Evolutionary conservation across 148 eudicot species (phyloP).

Genomic region (Rhododendron williamsianum): DNA sequence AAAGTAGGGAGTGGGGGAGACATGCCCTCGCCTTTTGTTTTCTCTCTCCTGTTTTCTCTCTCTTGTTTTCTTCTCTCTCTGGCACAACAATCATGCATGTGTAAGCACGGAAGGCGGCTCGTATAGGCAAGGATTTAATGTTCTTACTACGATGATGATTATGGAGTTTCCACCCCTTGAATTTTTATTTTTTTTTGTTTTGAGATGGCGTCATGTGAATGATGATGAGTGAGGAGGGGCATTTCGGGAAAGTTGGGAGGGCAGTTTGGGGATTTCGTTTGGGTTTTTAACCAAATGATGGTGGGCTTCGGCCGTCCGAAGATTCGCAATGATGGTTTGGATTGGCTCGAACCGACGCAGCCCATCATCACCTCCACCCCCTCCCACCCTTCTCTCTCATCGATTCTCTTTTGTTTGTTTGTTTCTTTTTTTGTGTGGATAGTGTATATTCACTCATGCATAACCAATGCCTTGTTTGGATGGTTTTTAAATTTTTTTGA

Average conservation of each 20-base stretch:
- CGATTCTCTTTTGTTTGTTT: conserved; percentile 35
- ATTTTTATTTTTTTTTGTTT: background rate
- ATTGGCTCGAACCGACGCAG: conserved; percentile 52
- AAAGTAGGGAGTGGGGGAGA: conserved; percentile 19
- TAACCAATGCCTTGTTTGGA: background rate
- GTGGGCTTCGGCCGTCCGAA: conserved; percentile 57
- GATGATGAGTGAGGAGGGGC: conserved; percentile 21
- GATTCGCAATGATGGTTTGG: conserved; percentile 93
- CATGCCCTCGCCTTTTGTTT: conserved; percentile 21
- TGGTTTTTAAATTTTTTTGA: no score
- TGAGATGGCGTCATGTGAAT: conserved; percentile 38
- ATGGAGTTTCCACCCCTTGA: background rate
- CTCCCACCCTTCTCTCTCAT: conserved; percentile 19
- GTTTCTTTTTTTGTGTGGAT: background rate
- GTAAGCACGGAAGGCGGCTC: conserved; percentile 91
- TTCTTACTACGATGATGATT: conserved; percentile 22
- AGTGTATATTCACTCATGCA: background rate
- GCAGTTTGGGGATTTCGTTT: conserved; percentile 1
- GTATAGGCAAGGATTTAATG: conserved; percentile 42
- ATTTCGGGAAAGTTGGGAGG: conserved; percentile 7
- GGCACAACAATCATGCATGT: conserved; percentile 87
- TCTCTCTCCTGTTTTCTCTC: conserved; percentile 8
- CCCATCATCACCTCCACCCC: conserved; percentile 57
- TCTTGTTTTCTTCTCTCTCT: conserved; percentile 8
- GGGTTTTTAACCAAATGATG: conserved; percentile 37